Evolutionary conservation across 345 rosid species (phyloP).

Genomic region (Adansonia digitata): DNA sequence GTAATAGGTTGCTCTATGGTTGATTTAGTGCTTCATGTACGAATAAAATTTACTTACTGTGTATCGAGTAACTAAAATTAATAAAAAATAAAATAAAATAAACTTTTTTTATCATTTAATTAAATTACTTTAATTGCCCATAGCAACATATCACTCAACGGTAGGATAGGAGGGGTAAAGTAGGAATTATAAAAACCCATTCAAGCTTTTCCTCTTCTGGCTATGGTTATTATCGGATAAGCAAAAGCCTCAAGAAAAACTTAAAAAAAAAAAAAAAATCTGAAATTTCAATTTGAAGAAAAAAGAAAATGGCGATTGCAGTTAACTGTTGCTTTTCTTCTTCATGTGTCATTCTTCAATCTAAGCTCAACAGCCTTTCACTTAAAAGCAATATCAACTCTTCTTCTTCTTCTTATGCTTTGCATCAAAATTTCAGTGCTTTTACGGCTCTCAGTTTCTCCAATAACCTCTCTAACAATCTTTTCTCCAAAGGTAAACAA

Average conservation of each 20-base stretch:
- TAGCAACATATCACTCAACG: no score
- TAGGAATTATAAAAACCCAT: conserved; percentile 2
- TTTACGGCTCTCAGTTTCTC: conserved; percentile 55
- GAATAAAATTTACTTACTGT: no score
- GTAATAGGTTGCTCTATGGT: no score
- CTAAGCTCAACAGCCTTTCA: conserved; percentile 54
- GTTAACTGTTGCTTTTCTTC: conserved; percentile 37
- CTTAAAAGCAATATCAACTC: conserved; percentile 28
- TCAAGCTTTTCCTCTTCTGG: not conserved
- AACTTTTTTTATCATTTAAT: no score
- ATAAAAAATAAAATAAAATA: no score
- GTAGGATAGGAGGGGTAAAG: not conserved
- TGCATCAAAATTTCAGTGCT: conserved; percentile 17
- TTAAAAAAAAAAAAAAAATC: no score
- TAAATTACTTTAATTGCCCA: no score
- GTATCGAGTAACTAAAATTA: no score
- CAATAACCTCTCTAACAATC: conserved; percentile 36
- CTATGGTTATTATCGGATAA: conserved; percentile 1
- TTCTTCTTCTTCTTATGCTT: conserved; percentile 26
- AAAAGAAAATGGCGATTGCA: conserved; percentile 50
- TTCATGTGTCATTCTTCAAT: conserved; percentile 56
- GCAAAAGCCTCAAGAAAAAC: not conserved
- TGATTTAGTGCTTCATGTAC: no score
- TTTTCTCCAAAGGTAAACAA: conserved; percentile 45
- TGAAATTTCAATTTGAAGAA: not conserved